A percentile compares a stretch with the other conserved stretches of the same genome.
phyloP scores from a whole-genome alignment of 352 stramenopile genomes.

The Paralagenidium karlingii region DNA sequence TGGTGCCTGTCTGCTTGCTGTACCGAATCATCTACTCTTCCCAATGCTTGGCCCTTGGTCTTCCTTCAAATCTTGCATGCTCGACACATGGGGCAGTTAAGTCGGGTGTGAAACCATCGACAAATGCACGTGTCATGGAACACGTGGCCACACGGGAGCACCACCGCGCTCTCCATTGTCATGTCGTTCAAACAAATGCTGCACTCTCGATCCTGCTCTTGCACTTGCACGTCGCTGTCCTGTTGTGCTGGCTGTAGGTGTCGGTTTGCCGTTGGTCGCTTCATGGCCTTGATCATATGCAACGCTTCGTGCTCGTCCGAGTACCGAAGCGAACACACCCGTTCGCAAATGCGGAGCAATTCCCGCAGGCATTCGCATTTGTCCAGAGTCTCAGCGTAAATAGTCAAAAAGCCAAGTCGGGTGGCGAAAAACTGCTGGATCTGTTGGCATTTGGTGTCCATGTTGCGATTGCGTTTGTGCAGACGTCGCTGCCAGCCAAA shows the following conservation, averaged over 20 bases:
- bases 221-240: neutral
- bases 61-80: too few species aligned
- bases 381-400: slow-evolving; percentile 24
- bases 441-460: slow-evolving; percentile 30
- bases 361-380: slow-evolving; percentile 34
- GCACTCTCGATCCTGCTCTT: slow-evolving; percentile 24
- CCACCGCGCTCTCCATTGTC: slow-evolving; percentile 10
- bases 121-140: slow-evolving; percentile 71
- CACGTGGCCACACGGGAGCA: slow-evolving; percentile 42
- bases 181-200: slow-evolving; percentile 35
- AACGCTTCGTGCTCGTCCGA: slow-evolving; percentile 25
- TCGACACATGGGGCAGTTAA: slow-evolving; percentile 60
- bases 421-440: slow-evolving; percentile 31
- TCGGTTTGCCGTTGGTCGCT: slow-evolving; percentile 9
- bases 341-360: slow-evolving; percentile 27
- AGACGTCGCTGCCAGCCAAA: slow-evolving; percentile 26
- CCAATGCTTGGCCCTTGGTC: too few species aligned
- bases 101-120: slow-evolving; percentile 40
- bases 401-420: slow-evolving; percentile 23
- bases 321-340: slow-evolving; percentile 35
- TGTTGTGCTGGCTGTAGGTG: neutral
- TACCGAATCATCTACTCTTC: too few species aligned
- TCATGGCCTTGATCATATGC: slow-evolving; percentile 26
- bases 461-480: slow-evolving; percentile 27
- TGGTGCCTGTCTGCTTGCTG: too few species aligned